phyloP scores from a whole-genome alignment of 306 rosid species.

The Elaeagnus macrophylla region DNA sequence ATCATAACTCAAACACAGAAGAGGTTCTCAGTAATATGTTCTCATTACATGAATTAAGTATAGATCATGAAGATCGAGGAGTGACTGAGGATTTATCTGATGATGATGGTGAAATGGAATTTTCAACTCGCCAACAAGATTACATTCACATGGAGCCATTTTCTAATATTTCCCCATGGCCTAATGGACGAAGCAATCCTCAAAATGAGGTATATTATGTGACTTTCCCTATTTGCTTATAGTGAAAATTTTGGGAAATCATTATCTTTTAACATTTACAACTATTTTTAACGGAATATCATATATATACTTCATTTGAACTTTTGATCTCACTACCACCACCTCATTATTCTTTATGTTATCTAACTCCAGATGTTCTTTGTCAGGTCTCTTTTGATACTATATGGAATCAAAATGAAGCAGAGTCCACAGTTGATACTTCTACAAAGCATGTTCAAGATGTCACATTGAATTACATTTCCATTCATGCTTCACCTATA shows the following conservation, averaged over 20 bases:
- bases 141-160: slow-evolving; percentile 22
- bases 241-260: background rate
- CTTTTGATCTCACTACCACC: background rate
- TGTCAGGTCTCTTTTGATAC: slow-evolving; percentile 27
- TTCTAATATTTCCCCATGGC: slow-evolving; percentile 32
- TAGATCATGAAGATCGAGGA: slow-evolving; percentile 38
- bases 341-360: background rate
- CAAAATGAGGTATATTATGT: slow-evolving; percentile 46
- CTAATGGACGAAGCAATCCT: slow-evolving; percentile 30
- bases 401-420: slow-evolving; percentile 35
- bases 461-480: slow-evolving; percentile 41
- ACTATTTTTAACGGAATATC: background rate
- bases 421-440: slow-evolving; percentile 25
- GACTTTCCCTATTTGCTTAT: background rate
- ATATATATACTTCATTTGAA: background rate
- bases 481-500: slow-evolving; percentile 68
- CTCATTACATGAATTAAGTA: slow-evolving; percentile 33
- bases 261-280: background rate
- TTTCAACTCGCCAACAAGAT: slow-evolving; percentile 29
- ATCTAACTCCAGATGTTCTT: slow-evolving; percentile 9
- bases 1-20: slow-evolving; percentile 29
- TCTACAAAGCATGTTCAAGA: slow-evolving; percentile 32
- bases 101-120: slow-evolving; percentile 52
- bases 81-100: slow-evolving; percentile 59
- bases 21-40: slow-evolving; percentile 36